Base-by-base conservation (phyloP, 306 rosid genomes). In the Amphicarpaea edgeworthii region DNA sequence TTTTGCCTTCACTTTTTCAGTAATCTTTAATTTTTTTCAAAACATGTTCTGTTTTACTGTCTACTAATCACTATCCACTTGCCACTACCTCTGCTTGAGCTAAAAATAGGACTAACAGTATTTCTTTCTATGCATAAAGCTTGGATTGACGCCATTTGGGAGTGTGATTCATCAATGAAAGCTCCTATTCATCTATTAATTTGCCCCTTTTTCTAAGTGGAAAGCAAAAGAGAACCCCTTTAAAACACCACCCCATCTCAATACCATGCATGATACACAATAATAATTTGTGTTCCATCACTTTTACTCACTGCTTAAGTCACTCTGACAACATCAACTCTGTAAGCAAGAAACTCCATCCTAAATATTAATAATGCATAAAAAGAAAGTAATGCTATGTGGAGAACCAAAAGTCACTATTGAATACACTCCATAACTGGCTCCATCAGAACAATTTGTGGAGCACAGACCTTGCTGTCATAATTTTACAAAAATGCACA, bases 141-240 rank as follows among this genome's bases (percentile, higher is more conserved):
- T 70, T 80, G 85, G 72, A 68, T 75, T 84, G 75, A 74, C 72
- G 54, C 77, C 59, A 65, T 72, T 83, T 61, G 42, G 71, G 82
- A 65, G 40, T 79, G 49, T 74, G 60, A 73, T 76, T 78, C 71
- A 64, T 62, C 79, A 82, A 77, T 73, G 74, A 75, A 74, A 75
- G 64, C 68, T 49, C 58, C 83, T 60, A 60, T 81, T 78, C 75
- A 82, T 30, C 55, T 42, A 72, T 66, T 62, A 69, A 45, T 21
- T 79, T 32, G 15, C 34, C 53, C 60, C 77, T 73, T 76, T 83
- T 82, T 28, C 40, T 63, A 50, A 86, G 88, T 82, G 77, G 78
- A 79, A 84, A 84, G 79, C 85, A 84, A 79, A 88, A 79, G 87
- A 71, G 58, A 64, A 55, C 75, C 41, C 65, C 89, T 81, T 81